phyloP scores from a whole-genome alignment of 2,329 filamentous ascomycete genomes.

The Leptodontidium sp. region DNA sequence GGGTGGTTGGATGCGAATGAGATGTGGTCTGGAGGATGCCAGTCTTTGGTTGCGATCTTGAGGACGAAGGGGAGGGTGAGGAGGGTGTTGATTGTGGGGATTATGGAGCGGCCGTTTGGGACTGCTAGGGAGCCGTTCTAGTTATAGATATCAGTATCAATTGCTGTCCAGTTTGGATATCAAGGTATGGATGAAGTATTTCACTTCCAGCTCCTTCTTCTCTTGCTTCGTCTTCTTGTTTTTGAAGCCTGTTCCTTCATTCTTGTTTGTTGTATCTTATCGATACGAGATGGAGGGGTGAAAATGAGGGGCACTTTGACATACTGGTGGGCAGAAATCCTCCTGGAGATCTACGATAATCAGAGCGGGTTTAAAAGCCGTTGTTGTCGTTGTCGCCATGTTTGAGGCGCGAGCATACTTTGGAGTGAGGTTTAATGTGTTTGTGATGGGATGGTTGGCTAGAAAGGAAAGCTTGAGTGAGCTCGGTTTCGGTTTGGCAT shows the following conservation, averaged over 20 bases:
- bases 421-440: background rate
- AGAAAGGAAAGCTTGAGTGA: background rate
- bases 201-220: background rate
- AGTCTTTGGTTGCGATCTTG: conserved; percentile 91
- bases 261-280: background rate
- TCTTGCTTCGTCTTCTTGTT: background rate
- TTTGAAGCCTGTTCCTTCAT: background rate
- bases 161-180: background rate
- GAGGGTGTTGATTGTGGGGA: conserved; percentile 76
- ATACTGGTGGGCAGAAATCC: conserved; percentile 90
- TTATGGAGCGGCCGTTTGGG: conserved; percentile 73
- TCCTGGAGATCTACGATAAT: conserved; percentile 90
- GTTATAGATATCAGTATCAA: background rate
- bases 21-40: conserved; percentile 82
- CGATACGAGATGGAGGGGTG: background rate
- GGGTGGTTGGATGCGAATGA: conserved; percentile 88
- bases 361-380: conserved; percentile 60
- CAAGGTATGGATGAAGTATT: background rate
- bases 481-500: background rate
- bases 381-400: conserved; percentile 31
- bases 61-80: conserved; percentile 74
- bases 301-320: conserved; percentile 48
- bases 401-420: background rate
- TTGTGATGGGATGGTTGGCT: background rate
- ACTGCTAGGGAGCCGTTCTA: conserved; percentile 89